Base-by-base conservation (phyloP, 495 filamentous ascomycete genomes). In the Neurospora tetrasperma region DNA sequence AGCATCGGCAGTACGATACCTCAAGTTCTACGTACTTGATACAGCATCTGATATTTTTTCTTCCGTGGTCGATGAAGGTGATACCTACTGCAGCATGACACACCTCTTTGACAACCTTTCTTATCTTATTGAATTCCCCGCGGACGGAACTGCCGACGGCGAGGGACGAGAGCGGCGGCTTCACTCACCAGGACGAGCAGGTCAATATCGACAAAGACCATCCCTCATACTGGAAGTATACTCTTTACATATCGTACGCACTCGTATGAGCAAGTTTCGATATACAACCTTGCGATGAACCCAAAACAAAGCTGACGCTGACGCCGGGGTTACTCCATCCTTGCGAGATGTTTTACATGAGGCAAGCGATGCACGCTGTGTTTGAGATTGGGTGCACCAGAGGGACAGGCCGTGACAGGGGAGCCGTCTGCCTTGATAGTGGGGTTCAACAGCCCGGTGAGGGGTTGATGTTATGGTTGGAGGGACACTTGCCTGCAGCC, bases 371-470 rank as follows among this genome's bases (percentile, higher is more conserved):
- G 74, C 71, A 75, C 27, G 44, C 40, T 38, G 68, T 74, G 74
- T 75, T 75, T 75, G 74, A 75, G 74, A 73, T 75, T 73, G 73
- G 74, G 73, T 73, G 71, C 70, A 31, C 27, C 54, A 62, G 48
- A 23, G 48, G 31, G 48, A 62, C 59, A 42, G 71, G 71, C 20
- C 44, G 68, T 54, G 72, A 73, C 69, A 48, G 74, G 14, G 72
- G 39, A 69, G 73, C 71, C 42, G 44, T 70, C 31, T 70, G 54
- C 69, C 66, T 41, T 71, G 54, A 48, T 42, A 72, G 43, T 59
- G 71, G 73, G 69, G 69, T 11, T 31, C 23, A 71, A 35, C 71
- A 71, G 71, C 20, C 38, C 41, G 27, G n/a, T 38, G 42, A 68
- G 31, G 48, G 43, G 38, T 38, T 18, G 31, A n/a, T 38, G 35